Conservation (phyloP, 345 rosid species). For the Ceriops tagal region DNA sequence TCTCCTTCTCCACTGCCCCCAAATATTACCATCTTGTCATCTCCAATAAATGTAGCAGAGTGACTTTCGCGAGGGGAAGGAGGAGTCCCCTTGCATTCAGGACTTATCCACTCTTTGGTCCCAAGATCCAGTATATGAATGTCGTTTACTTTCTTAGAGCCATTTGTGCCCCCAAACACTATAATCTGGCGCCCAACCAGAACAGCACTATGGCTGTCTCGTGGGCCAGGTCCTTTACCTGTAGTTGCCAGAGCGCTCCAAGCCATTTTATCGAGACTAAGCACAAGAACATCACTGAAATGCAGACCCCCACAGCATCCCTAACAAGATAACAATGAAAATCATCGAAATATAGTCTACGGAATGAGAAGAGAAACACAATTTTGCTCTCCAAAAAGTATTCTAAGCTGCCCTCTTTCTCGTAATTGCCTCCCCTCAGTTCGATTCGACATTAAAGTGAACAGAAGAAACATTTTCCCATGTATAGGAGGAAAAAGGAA, state of each 20-base stretch:
- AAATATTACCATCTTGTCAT: slow-evolving; percentile 48
- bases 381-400: not conserved
- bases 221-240: slow-evolving; percentile 66
- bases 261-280: slow-evolving; percentile 47
- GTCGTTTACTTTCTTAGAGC: slow-evolving; percentile 64
- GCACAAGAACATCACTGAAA: slow-evolving; percentile 60
- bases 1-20: slow-evolving; percentile 86
- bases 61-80: slow-evolving; percentile 74
- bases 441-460: too few relatives aligned
- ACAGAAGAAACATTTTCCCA: too few relatives aligned
- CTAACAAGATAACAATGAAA: slow-evolving; percentile 20
- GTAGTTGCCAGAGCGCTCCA: slow-evolving; percentile 52
- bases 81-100: slow-evolving; percentile 41
- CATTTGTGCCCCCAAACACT: slow-evolving; percentile 73
- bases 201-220: slow-evolving; percentile 77
- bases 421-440: not conserved
- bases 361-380: not conserved
- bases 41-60: slow-evolving; percentile 55
- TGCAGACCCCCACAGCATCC: slow-evolving; percentile 77
- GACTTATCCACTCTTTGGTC: slow-evolving; percentile 52
- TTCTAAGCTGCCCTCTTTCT: not conserved
- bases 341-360: not conserved
- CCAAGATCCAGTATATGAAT: slow-evolving; percentile 55
- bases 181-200: slow-evolving; percentile 55
- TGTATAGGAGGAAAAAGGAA: too few relatives aligned